Percentiles rank a stretch among this genome's conserved stretches.
Conservation (phyloP, 78 protist genomes). For the Goniomonas avonlea region DNA sequence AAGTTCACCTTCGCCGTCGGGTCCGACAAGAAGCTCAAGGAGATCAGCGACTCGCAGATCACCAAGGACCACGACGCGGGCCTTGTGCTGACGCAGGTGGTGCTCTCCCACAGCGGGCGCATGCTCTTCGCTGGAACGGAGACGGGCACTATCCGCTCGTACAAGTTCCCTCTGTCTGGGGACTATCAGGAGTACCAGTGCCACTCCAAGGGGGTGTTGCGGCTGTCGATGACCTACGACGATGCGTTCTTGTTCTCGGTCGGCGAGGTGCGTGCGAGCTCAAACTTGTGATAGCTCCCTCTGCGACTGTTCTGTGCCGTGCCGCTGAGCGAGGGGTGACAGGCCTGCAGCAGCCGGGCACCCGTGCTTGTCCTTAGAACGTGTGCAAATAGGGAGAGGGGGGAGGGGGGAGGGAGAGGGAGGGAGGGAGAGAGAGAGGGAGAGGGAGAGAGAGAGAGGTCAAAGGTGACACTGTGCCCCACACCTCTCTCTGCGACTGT, state of each 20-base stretch:
- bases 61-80: background rate
- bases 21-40: background rate
- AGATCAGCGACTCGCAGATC: background rate
- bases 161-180: slow-evolving; percentile 29
- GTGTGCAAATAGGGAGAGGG: no score
- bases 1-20: slow-evolving; percentile 24
- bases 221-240: slow-evolving; percentile 29
- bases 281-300: no score
- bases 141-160: slow-evolving; percentile 33
- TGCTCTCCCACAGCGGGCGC: slow-evolving; percentile 24
- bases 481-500: no score
- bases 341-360: no score
- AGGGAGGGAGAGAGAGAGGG: no score
- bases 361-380: no score
- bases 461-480: no score
- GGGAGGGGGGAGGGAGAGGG: no score
- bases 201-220: background rate
- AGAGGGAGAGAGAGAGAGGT: no score
- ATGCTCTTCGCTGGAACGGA: slow-evolving; percentile 44
- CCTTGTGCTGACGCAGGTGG: slow-evolving; percentile 20
- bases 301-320: no score
- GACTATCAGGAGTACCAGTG: slow-evolving; percentile 12
- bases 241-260: slow-evolving; percentile 40
- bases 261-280: no score
- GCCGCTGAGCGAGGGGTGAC: no score